Evolutionary conservation across 1,139 yeast genomes (phyloP).

Genomic region (Yamadazyma membranifaciens): DNA sequence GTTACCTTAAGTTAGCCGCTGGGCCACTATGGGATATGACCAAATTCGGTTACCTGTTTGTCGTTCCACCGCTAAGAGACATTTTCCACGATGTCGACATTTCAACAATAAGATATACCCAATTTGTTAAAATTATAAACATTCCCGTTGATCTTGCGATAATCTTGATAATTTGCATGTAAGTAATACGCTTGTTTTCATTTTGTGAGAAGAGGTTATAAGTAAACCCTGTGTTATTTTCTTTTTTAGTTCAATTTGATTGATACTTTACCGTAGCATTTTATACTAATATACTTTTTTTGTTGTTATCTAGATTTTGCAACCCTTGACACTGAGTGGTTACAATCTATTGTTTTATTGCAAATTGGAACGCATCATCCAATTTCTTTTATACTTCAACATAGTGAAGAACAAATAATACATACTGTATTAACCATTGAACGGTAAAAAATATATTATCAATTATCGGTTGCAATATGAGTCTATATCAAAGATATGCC

Average conservation of each 20-base stretch:
- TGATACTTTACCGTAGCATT: too few species aligned
- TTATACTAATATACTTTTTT: too few species aligned
- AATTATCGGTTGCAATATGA: conserved; percentile 13
- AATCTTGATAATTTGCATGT: not conserved
- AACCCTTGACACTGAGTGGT: not conserved
- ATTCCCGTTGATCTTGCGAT: not conserved
- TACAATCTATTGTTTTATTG: not conserved
- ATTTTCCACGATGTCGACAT: too few species aligned
- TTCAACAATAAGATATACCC: not conserved
- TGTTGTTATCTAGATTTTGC: too few species aligned
- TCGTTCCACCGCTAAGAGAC: too few species aligned
- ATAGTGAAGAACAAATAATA: too few species aligned
- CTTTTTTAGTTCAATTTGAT: too few species aligned
- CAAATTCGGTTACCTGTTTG: too few species aligned
- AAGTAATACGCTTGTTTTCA: not conserved
- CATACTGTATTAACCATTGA: too few species aligned
- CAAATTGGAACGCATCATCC: not conserved
- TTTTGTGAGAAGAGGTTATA: too few species aligned
- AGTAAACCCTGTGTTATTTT: too few species aligned
- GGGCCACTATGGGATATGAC: not conserved
- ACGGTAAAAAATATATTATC: not conserved
- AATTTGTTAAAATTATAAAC: conserved; percentile 3
- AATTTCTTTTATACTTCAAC: too few species aligned
- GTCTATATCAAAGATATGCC: conserved; percentile 37
- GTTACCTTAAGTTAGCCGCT: conserved; percentile 27